Base-by-base conservation (phyloP, 1,139 yeast genomes). In the Suhomyces bolitotheri region DNA sequence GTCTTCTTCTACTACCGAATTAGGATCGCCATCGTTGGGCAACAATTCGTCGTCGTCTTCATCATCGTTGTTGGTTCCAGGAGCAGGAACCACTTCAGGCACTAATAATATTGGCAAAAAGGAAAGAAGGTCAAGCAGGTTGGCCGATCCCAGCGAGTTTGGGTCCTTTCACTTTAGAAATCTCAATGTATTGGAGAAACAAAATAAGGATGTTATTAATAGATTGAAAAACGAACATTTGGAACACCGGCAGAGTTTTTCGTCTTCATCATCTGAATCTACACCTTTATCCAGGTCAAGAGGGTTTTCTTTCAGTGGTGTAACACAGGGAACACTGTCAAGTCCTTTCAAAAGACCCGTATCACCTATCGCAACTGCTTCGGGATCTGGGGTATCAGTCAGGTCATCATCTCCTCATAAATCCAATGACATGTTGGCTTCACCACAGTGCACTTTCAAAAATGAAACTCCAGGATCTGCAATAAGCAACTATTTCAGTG, bases 91-190 rank as follows among this genome's bases (percentile, higher is more conserved):
- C n/a, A n/a, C n/a, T n/a, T n/a, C n/a, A n/a, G n/a, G n/a, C n/a
- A 31, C 27, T 14, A 32, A 36, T 20, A 31, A 33, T 27, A 16
- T 13, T 4, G 21, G 22, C 11, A 82, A 80, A 49, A 62, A 83
- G 36, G 90, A 82, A 44, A 60, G 88, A 57, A 58, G 92, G 50
- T 72, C 84, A 36, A 70, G 85, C 56, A 67, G 86, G 45, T 60
- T 86, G 41, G 84, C 83, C 34, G 97, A 88, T 44, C 66, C 72
- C 3, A 70, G 78, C 30, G 97, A 90, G 50, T 94, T 92, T 73
- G 99, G 99, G 0, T 82, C 94, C 3, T 94, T 94, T 58, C 82
- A 87, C 43, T 94, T 87, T 61, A 73, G 96, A 49, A 94, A 94
- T 56, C 65, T 94, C 44, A 82, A 92, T 9, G 94, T 94, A 4